These are phyloP conservation scores for Haplosporangium sp. DNA, from an alignment of 371 early-diverging fungal genomes.

Conservation along the genomic window DNA sequence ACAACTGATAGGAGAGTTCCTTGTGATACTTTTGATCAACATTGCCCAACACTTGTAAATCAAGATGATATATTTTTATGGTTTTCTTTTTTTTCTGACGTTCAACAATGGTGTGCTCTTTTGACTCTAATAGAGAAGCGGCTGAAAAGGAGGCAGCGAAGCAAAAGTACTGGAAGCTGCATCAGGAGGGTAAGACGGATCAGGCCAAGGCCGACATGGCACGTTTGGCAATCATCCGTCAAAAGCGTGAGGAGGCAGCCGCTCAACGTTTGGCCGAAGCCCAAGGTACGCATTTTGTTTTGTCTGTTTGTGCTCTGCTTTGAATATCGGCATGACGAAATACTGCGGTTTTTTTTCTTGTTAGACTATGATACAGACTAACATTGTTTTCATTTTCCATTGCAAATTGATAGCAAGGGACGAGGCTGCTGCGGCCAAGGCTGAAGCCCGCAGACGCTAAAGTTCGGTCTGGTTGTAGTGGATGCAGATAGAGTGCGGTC, in stretches of 20 bases:
- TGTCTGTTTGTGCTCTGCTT: too few relatives aligned
- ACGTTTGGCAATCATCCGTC: constrained; percentile 71
- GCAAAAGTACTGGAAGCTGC: constrained; percentile 71
- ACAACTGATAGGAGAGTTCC: too few relatives aligned
- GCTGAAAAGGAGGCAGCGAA: constrained; percentile 69
- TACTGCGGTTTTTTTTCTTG: constrained; percentile 15
- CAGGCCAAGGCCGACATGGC: constrained; percentile 76
- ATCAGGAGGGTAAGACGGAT: constrained; percentile 76
- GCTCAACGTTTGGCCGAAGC: constrained; percentile 61
- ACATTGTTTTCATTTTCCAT: not conserved
- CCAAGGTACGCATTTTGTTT: constrained; percentile 49
- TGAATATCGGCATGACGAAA: not conserved
- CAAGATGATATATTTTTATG: too few relatives aligned
- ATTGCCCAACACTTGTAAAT: not conserved
- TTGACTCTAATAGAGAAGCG: constrained; percentile 51
- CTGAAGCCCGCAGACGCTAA: constrained; percentile 44
- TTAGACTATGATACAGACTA: not conserved
- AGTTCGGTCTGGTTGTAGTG: not conserved
- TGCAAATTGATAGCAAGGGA: constrained; percentile 26
- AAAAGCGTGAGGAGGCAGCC: constrained; percentile 78
- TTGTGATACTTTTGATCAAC: not conserved
- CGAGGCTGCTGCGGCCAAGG: constrained; percentile 55
- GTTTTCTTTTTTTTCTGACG: not conserved
- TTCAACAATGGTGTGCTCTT: not conserved
- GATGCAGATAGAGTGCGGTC: too few relatives aligned